Base-by-base conservation (phyloP, 306 rosid genomes). In the Dryas drummondii region DNA sequence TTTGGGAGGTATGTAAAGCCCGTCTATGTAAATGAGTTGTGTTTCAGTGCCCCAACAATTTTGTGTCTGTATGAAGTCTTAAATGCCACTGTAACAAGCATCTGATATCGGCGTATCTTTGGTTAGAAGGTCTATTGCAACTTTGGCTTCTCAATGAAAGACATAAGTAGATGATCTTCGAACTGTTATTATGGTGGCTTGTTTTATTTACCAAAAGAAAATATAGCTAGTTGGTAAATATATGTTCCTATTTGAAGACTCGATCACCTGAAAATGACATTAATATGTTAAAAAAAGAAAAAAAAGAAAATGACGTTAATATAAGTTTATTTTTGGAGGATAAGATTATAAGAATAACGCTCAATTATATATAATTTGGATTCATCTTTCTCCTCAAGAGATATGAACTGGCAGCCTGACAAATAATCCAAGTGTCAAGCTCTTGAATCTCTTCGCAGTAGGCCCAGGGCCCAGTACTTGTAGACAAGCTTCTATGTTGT, bases 1-100 rank as follows among this genome's bases (percentile, higher is more conserved):
- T 61, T 66, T 64, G 72, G 61, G 51, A 68, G 57, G 79, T 72
- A 72, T 81, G 85, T 65, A 78, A 71, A 74, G 68, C 83, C 48
- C 62, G 41, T 76, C 68, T 62, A 5, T 73, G 77, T 63, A 55
- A 72, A 78, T 78, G 32, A 5, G 68, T 71, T 53, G 53, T 74
- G 59, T 76, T 17, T 72, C 65, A 46, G 49, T n/a, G 22, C 74
- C 51, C 52, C 80, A 15, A 15, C 76, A 66, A 63, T 71, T 78
- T 63, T 71, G 60, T 45, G 51, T 22, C 22, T 7, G 41, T 2
- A 47, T 48, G 46, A 57, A 56, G 51, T 58, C 74, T 58, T 26
- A 50, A 45, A 16, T 57, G 73, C 75, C 15, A 42, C 46, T 74
- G 78, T 44, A n/a, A 17, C 68, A 7, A 14, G 51, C 46, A 8